Percentiles rank a stretch among this genome's conserved stretches.
Conservation (phyloP, 2,329 filamentous ascomycete genomes). For the Aureobasidium sp. region DNA sequence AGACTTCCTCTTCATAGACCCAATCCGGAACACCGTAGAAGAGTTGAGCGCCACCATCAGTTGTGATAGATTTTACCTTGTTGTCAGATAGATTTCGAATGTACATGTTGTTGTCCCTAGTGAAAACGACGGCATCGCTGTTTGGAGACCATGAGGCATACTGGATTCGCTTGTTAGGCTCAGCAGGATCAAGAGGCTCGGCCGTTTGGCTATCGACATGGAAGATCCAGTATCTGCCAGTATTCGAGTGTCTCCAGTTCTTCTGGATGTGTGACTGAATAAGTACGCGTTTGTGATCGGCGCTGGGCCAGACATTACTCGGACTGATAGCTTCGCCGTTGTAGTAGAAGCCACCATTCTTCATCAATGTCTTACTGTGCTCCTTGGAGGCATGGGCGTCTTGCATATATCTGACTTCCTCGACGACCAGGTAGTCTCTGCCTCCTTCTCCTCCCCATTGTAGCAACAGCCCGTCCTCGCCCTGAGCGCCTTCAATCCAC, state of each 20-base stretch:
- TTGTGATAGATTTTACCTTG: slow-evolving; percentile 65
- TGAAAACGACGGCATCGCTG: slow-evolving; percentile 83
- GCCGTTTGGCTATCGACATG: slow-evolving; percentile 74
- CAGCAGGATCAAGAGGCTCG: slow-evolving; percentile 66
- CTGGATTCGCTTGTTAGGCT: slow-evolving; percentile 62
- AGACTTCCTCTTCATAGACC: slow-evolving; percentile 90
- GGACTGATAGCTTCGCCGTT: slow-evolving; percentile 51
- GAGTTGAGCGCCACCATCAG: slow-evolving; percentile 76
- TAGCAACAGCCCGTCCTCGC: slow-evolving; percentile 78
- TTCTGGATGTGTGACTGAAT: slow-evolving; percentile 64
- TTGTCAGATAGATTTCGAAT: slow-evolving; percentile 60
- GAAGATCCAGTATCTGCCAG: slow-evolving; percentile 82
- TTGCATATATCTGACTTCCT: slow-evolving; percentile 64
- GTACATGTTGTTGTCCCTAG: slow-evolving; percentile 82
- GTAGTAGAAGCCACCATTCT: slow-evolving; percentile 55
- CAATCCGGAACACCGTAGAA: slow-evolving; percentile 97
- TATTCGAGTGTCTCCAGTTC: slow-evolving; percentile 88
- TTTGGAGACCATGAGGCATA: slow-evolving; percentile 84
- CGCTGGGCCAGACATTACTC: slow-evolving; percentile 63
- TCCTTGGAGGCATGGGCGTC: slow-evolving; percentile 36
- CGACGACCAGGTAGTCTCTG: slow-evolving; percentile 73
- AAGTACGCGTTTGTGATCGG: slow-evolving; percentile 78
- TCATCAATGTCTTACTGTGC: slow-evolving; percentile 66
- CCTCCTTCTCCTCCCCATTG: slow-evolving; percentile 56
- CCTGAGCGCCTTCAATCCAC: slow-evolving; percentile 68